phyloP scores from a whole-genome alignment of 2,329 filamentous ascomycete genomes.

The Beauveria rudraprayagi region DNA sequence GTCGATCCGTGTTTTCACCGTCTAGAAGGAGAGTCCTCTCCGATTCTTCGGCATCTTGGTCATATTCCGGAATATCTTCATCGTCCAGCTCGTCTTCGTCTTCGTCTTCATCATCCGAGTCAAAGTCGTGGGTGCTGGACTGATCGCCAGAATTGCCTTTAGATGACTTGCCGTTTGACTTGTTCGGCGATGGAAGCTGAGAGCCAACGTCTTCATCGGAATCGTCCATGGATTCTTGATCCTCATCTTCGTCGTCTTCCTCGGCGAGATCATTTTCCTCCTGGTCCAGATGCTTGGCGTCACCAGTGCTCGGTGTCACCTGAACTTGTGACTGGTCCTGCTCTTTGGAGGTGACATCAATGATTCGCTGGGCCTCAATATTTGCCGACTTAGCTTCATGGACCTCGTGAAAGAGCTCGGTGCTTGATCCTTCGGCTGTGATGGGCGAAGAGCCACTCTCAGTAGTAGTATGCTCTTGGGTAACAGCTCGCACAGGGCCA shows the following conservation, averaged over 20 bases:
- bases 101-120: not conserved
- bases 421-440: not conserved
- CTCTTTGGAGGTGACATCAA: not conserved
- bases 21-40: slow-evolving; percentile 12
- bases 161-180: not conserved
- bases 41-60: slow-evolving; percentile 7
- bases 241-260: not conserved
- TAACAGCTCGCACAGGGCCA: slow-evolving; percentile 13
- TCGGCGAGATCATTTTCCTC: not conserved
- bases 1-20: slow-evolving; percentile 22
- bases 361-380: not conserved
- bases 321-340: not conserved
- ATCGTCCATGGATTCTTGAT: not conserved
- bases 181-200: not conserved
- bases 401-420: not conserved
- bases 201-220: no score
- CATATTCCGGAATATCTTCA: slow-evolving; percentile 13
- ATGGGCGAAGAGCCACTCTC: not conserved
- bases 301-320: not conserved
- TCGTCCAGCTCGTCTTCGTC: slow-evolving; percentile 6
- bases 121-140: not conserved
- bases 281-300: not conserved
- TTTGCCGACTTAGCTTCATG: not conserved
- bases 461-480: not conserved
- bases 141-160: not conserved